Evolutionary conservation across 2,329 filamentous ascomycete genomes (phyloP), one percentile per base, ranked within the genome.

Genomic region (Pestalotiopsis sp.): DNA sequence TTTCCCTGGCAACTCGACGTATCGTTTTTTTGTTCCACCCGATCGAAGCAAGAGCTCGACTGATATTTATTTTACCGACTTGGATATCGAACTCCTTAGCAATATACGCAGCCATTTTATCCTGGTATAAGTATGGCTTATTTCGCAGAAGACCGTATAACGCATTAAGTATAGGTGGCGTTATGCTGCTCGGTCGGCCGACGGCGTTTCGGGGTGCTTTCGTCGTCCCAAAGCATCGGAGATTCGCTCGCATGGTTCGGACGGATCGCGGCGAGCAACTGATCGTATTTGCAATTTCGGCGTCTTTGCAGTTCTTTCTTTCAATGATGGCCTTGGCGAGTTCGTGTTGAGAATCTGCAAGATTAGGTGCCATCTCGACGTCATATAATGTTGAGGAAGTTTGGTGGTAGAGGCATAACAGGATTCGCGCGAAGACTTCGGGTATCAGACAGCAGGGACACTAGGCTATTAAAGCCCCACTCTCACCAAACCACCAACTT

Each of bases 121-220:
- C 66, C 52, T 64, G 38, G 14, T 36, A 36, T 7, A 49, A 25
- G 39, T 66, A 17, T 12, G 56, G 56, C 2, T 59, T 20, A 2
- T 66, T 17, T 20, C 14, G 31, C 31, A 66, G 23, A 11, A 12
- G 20, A 20, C 60, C 49, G 56, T 52, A 66, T 59, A 59, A 27
- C 4, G 64, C 64, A 45, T 25, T 41, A 5, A 59, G 56, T 31
- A 58, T 66, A 27, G 52, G 64, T n/a, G 64, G 52, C 52, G 64
- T 66, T 12, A 60, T 38, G 64, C 41, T 31, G 31, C 45, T 58
- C n/a, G 52, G 31, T 12, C 64, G 64, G 36, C 49, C 38, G 17
- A 66, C 64, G 49, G 64, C 64, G 39, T 59, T 66, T 41, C 31
- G 52, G 39, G 64, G 52, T 11, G 64, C 64, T 66, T 25, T 66